Percentiles rank a stretch among this genome's conserved stretches.
These are phyloP conservation scores for Pseudognaphalium luteoalbum DNA, from an alignment of 129 eudicot genomes.

Conservation along the genomic window DNA sequence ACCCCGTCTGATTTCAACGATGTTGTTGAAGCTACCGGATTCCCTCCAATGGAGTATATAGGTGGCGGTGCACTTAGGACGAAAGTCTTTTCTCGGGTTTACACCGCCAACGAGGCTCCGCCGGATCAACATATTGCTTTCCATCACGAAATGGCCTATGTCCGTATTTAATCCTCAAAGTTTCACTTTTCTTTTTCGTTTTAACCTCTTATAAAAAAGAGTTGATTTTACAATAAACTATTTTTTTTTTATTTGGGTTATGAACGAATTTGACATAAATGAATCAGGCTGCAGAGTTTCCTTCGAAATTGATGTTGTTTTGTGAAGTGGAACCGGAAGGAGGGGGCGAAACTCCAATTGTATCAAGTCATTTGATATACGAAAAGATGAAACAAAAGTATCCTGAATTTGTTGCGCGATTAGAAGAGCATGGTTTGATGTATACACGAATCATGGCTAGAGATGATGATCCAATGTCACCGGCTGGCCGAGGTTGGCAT, in stretches of 20 bases:
- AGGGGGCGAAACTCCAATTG: neutral
- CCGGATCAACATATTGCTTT: slow-evolving; percentile 25
- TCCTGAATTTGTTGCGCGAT: neutral
- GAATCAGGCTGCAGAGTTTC: neutral
- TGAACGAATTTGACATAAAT: neutral
- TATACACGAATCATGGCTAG: neutral
- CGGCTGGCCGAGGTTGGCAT: slow-evolving; percentile 20
- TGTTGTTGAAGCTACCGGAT: slow-evolving; percentile 75
- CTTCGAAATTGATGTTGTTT: neutral
- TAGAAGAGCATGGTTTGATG: slow-evolving; percentile 23
- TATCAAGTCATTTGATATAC: neutral
- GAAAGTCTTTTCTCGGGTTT: slow-evolving; percentile 62
- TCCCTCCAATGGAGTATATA: slow-evolving; percentile 53
- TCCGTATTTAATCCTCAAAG: too few relatives aligned
- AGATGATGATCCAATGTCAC: slow-evolving; percentile 15
- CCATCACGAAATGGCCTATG: neutral
- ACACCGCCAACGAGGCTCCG: slow-evolving; percentile 73
- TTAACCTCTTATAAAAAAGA: too few relatives aligned
- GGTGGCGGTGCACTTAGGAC: slow-evolving; percentile 78
- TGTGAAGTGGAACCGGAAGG: neutral
- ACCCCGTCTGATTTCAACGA: slow-evolving; percentile 64
- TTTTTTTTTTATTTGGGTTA: too few relatives aligned
- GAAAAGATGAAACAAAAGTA: slow-evolving; percentile 20
- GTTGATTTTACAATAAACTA: too few relatives aligned
- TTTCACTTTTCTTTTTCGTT: too few relatives aligned